Percentiles rank a stretch among this genome's conserved stretches.
phyloP scores from a whole-genome alignment of 257 asterid genomes.

The Salvia splendens region DNA sequence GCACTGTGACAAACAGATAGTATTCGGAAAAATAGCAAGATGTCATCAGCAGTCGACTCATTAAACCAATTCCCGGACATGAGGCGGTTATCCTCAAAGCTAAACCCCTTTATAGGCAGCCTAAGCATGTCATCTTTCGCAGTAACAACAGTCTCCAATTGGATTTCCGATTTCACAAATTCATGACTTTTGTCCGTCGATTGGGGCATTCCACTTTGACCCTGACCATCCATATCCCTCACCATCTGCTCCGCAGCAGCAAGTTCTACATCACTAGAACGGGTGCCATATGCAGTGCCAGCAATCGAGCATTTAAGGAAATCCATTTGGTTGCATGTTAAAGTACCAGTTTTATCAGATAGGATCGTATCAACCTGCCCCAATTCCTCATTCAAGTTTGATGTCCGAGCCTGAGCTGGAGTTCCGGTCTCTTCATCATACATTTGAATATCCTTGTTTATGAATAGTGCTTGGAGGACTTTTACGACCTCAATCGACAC shows the following conservation, averaged over 20 bases:
- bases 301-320: constrained; percentile 94
- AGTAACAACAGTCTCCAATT: constrained; percentile 65
- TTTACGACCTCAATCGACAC: constrained; percentile 93
- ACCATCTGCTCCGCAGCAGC: constrained; percentile 94
- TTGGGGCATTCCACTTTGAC: constrained; percentile 35
- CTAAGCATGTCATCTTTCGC: constrained; percentile 52
- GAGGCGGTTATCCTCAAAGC: constrained; percentile 83
- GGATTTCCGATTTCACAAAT: constrained; percentile 57
- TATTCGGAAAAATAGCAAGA: constrained; percentile 77
- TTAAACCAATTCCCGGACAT: constrained; percentile 81
- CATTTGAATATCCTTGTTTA: constrained; percentile 83
- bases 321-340: constrained; percentile 98
- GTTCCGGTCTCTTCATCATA: constrained; percentile 90
- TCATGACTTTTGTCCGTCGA: constrained; percentile 38
- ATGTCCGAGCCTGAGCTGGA: constrained; percentile 94
- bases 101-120: constrained; percentile 71
- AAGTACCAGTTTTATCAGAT: constrained; percentile 96
- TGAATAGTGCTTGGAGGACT: constrained; percentile 89
- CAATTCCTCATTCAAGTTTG: constrained; percentile 89
- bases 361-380: constrained; percentile 93
- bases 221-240: constrained; percentile 65
- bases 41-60: constrained; percentile 59
- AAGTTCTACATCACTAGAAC: constrained; percentile 87
- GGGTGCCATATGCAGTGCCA: constrained; percentile 71
- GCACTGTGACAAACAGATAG: constrained; percentile 89